These are phyloP conservation scores for Colletotrichum chlorophyti DNA, from an alignment of 2,329 filamentous ascomycete genomes.

Conservation along the genomic window DNA sequence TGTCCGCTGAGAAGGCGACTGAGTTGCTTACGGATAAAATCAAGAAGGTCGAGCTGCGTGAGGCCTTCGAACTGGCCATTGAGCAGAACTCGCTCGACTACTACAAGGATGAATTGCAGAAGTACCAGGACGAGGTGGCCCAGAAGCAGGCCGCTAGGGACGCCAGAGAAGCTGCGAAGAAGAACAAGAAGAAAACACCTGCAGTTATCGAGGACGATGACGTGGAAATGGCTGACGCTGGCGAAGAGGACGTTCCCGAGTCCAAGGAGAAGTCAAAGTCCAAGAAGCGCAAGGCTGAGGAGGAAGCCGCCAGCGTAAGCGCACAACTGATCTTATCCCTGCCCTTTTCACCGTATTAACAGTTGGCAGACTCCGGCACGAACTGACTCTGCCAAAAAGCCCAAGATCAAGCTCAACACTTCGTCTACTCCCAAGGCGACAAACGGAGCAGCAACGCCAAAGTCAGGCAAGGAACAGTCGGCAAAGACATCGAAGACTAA, in stretches of 20 bases:
- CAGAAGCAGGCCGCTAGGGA: conserved; percentile 60
- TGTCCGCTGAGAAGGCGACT: conserved; percentile 76
- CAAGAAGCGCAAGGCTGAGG: conserved; percentile 87
- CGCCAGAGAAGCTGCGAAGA: conserved; percentile 55
- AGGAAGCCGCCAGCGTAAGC: conserved; percentile 65
- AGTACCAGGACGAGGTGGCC: conserved; percentile 71
- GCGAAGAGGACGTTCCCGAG: conserved; percentile 60
- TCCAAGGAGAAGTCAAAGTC: conserved; percentile 77
- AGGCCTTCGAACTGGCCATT: conserved; percentile 81
- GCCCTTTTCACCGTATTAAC: neutral
- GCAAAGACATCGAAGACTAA: conserved; percentile 61
- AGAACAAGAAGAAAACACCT: conserved; percentile 54
- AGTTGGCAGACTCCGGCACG: conserved; percentile 66
- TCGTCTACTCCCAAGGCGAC: conserved; percentile 73
- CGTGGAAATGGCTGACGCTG: conserved; percentile 66
- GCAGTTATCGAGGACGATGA: conserved; percentile 62
- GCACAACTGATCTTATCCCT: neutral
- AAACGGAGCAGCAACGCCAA: conserved; percentile 65
- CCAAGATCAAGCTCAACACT: conserved; percentile 69
- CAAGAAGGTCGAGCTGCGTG: conserved; percentile 74
- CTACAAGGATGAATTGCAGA: conserved; percentile 82
- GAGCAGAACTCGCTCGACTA: conserved; percentile 79
- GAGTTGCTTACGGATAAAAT: conserved; percentile 76
- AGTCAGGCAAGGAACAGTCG: conserved; percentile 60
- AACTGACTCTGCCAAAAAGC: conserved; percentile 70